Conservation (phyloP, 371 early-diverging fungal genomes). For the Rhizopus microsporus region DNA sequence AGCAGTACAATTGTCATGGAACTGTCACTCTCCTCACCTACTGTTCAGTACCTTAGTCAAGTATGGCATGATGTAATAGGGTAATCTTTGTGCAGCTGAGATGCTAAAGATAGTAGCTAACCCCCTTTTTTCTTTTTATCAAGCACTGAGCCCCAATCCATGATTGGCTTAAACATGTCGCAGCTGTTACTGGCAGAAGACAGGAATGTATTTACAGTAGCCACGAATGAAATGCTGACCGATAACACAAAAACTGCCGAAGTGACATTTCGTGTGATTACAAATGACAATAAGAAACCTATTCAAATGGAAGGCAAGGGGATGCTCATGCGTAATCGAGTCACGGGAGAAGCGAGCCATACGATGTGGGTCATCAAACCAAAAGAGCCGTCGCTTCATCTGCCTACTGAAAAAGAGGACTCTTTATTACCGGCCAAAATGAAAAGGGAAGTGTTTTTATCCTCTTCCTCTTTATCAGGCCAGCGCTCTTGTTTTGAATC, state of each 20-base stretch:
- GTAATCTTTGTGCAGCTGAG: conserved; percentile 30
- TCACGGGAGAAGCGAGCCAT: conserved; percentile 69
- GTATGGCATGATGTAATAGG: conserved; percentile 62
- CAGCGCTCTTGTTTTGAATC: not conserved
- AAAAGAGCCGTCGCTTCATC: conserved; percentile 16
- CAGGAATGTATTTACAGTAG: conserved; percentile 66
- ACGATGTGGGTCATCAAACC: conserved; percentile 87
- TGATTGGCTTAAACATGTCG: conserved; percentile 51
- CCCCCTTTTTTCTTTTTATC: not conserved
- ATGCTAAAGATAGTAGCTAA: not conserved
- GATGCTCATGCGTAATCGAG: conserved; percentile 83
- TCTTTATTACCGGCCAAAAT: not conserved
- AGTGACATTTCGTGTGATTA: conserved; percentile 65
- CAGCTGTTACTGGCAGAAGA: conserved; percentile 51
- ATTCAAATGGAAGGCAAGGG: conserved; percentile 88
- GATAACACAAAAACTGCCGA: conserved; percentile 80
- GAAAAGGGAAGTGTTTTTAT: not conserved
- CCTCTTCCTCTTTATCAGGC: not conserved
- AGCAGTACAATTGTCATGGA: conserved; percentile 67
- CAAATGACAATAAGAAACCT: conserved; percentile 38
- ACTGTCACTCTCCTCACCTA: conserved; percentile 48
- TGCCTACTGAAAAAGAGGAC: conserved; percentile 4
- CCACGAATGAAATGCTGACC: conserved; percentile 63
- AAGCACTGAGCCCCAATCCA: conserved; percentile 50
- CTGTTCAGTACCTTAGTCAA: conserved; percentile 61